Evolutionary conservation across 2,329 filamentous ascomycete species (phyloP), one percentile per base, ranked within the genome.

Genomic region (Ilyonectria mors-panacis): DNA sequence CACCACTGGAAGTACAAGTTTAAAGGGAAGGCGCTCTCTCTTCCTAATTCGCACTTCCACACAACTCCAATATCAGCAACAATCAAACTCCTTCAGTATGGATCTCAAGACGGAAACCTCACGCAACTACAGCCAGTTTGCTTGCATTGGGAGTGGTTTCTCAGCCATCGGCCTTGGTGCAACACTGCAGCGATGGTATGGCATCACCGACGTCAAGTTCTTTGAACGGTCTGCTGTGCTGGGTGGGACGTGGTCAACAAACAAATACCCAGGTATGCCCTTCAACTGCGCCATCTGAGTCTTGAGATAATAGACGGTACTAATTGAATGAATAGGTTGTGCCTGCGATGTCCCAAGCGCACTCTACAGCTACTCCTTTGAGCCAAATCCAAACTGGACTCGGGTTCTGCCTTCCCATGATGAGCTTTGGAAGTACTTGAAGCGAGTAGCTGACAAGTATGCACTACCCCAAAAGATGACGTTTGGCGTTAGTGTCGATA

Each of bases 221-320:
- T 91, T 91, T 66, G 90, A 92, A 26, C 82, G 86, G 13, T 82
- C 88, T 67, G 79, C 82, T 4, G 84, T 85, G 3, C 82, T 91
- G 48, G 90, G 90, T 35, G 90, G 90, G 8, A 91, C 89, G 1
- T 92, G 90, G 90, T 85, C 84, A 78, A 85, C 85, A 50, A 92
- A 91, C 75, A 81, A 84, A 35, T 92, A 92, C 76, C 89, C 87
- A 10, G 86, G 86, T 76, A 79, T 23, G 30, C 8, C 3, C 4
- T 5, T 6, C 9, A 45, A 44, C 10, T 10, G 4, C 39, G 19
- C 5, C 10, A 45, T 45, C 12, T n/a, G 50, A 19, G 26, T 13
- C 33, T 13, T 35, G 33, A 35, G 35, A 23, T 12, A 2, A 42
- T 17, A 4, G 5, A 10, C 1, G 10, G 4, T 23, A 23, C 21